phyloP scores from a whole-genome alignment of 441 rosid species.

The Flueggea neowawraea region DNA sequence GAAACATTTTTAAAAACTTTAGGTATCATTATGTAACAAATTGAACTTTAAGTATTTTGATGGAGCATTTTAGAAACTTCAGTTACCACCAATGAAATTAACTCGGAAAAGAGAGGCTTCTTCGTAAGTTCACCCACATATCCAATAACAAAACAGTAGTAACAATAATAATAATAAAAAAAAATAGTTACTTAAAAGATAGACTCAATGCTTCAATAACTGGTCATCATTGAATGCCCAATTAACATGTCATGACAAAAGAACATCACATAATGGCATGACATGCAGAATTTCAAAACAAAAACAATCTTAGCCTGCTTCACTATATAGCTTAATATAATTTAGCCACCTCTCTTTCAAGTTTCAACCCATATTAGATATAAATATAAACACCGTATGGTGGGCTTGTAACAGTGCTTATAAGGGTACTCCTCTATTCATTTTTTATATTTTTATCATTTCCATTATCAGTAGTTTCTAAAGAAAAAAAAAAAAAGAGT shows the following conservation, averaged over 20 bases:
- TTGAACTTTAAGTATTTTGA: neutral
- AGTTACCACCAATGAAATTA: slow-evolving; percentile 1
- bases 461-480: slow-evolving; percentile 22
- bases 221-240: slow-evolving; percentile 34
- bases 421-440: slow-evolving; percentile 7
- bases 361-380: neutral
- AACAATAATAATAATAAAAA: neutral
- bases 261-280: slow-evolving; percentile 40
- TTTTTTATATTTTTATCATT: too few species aligned
- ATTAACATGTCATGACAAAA: slow-evolving; percentile 39
- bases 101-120: slow-evolving; percentile 20
- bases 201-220: slow-evolving; percentile 8
- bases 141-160: neutral
- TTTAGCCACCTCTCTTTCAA: slow-evolving; percentile 15
- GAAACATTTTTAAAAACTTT: too few species aligned
- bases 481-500: slow-evolving; percentile 13
- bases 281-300: slow-evolving; percentile 22
- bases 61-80: neutral
- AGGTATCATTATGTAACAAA: too few species aligned
- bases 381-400: slow-evolving; percentile 47
- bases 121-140: slow-evolving; percentile 24
- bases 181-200: slow-evolving; percentile 6
- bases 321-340: too few species aligned
- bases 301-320: too few species aligned
- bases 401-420: slow-evolving; percentile 46